Percentiles rank a stretch among this genome's conserved stretches.
Conservation (phyloP, 441 rosid genomes). For the Erysimum cheiri region DNA sequence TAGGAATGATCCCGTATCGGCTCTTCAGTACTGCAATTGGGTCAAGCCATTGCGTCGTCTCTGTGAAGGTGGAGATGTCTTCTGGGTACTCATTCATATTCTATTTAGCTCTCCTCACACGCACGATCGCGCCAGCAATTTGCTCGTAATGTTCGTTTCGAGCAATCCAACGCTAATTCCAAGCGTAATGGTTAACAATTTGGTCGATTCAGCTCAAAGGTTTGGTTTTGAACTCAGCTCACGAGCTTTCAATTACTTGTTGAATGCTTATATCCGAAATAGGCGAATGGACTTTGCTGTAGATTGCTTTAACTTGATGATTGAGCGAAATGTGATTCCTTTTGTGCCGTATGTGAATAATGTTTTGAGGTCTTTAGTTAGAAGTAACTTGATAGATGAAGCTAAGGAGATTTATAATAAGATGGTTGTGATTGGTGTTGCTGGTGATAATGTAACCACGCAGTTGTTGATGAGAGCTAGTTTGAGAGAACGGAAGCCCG, state of each 20-base stretch:
- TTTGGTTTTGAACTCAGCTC: slow-evolving; percentile 49
- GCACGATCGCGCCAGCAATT: slow-evolving; percentile 39
- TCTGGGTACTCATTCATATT: slow-evolving; percentile 65
- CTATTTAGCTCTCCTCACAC: slow-evolving; percentile 46
- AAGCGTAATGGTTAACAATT: slow-evolving; percentile 44
- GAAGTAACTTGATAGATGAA: slow-evolving; percentile 45
- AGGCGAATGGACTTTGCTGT: slow-evolving; percentile 49
- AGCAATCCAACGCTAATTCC: slow-evolving; percentile 51
- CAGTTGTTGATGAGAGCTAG: slow-evolving; percentile 56
- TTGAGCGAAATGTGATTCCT: slow-evolving; percentile 50
- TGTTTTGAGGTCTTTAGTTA: slow-evolving; percentile 51
- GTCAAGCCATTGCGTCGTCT: slow-evolving; percentile 45
- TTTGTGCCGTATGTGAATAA: slow-evolving; percentile 42
- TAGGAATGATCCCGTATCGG: slow-evolving; percentile 51
- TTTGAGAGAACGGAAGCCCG: slow-evolving; percentile 55
- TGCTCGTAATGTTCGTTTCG: slow-evolving; percentile 47
- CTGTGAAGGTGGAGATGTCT: slow-evolving; percentile 47
- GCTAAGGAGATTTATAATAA: slow-evolving; percentile 53
- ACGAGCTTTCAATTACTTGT: slow-evolving; percentile 55
- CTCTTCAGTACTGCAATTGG: slow-evolving; percentile 50
- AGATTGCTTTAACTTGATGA: slow-evolving; percentile 52
- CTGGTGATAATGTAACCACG: slow-evolving; percentile 54
- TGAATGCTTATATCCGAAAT: slow-evolving; percentile 56
- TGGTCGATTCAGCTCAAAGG: slow-evolving; percentile 48
- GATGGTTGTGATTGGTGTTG: slow-evolving; percentile 55